phyloP scores from a whole-genome alignment of 164 flowering plant species.

The Vitis vinifera region ASM3070453v1 NC_081807.1:1822501-1823000 shows the following conservation, averaged over 20 bases:
- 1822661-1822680: too few relatives aligned
- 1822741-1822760: not conserved
- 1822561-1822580: too few relatives aligned
- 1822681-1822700: too few relatives aligned
- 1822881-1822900: not conserved
- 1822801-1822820: conserved; percentile 81
- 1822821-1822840: conserved; percentile 95
- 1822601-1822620: too few relatives aligned
- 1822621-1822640: too few relatives aligned
- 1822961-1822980: conserved; percentile 68
- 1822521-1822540: too few relatives aligned
- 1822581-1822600: too few relatives aligned
- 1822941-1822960: not conserved
- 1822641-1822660: too few relatives aligned
- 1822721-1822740: too few relatives aligned
- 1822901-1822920: not conserved
- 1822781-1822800: conserved; percentile 77
- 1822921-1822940: not conserved
- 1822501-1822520: too few relatives aligned
- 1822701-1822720: too few relatives aligned
- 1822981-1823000: conserved; percentile 91
- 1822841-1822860: conserved; percentile 78
- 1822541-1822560: too few relatives aligned
- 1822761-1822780: conserved; percentile 48
- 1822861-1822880: conserved; percentile 8